phyloP scores from a whole-genome alignment of 129 eudicot species.

The Heracleum sosnowskyi region DNA sequence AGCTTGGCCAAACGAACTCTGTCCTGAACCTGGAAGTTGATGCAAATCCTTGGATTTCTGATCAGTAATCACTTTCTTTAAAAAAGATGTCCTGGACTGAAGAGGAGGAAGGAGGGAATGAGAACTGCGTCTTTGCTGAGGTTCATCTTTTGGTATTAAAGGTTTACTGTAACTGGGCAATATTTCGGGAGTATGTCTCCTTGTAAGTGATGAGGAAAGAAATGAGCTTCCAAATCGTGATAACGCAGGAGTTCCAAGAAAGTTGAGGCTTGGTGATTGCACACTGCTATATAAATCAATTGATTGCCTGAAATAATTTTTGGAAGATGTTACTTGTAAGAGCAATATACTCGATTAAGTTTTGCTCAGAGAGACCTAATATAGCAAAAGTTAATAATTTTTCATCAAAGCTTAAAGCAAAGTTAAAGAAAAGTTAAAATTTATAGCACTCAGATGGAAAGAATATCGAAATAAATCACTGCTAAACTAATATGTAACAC shows the following conservation, averaged over 20 bases:
- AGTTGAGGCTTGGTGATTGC: slow-evolving; percentile 69
- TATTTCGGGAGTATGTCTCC: slow-evolving; percentile 79
- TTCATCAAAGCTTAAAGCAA: too few relatives aligned
- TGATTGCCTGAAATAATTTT: slow-evolving; percentile 62
- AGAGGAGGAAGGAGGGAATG: slow-evolving; percentile 64
- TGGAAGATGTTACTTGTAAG: not conserved
- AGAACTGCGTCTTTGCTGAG: slow-evolving; percentile 65
- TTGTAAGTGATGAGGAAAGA: slow-evolving; percentile 57
- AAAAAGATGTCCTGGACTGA: slow-evolving; percentile 46
- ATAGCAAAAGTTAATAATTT: not conserved
- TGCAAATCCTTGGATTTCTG: slow-evolving; percentile 49
- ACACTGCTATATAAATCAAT: slow-evolving; percentile 79
- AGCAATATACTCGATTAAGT: not conserved
- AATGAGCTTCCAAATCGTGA: slow-evolving; percentile 68
- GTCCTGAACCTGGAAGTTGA: slow-evolving; percentile 49
- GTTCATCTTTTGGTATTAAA: slow-evolving; percentile 49
- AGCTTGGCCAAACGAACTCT: slow-evolving; percentile 72
- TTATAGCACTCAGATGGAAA: not conserved
- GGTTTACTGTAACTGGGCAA: slow-evolving; percentile 58
- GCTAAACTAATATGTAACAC: not conserved
- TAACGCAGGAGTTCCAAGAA: slow-evolving; percentile 58
- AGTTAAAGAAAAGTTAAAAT: too few relatives aligned
- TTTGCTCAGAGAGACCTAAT: not conserved
- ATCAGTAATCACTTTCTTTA: slow-evolving; percentile 38
- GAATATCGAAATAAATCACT: not conserved